Evolutionary conservation across 2,329 filamentous ascomycete species (phyloP).

Genomic region (Graphiopsis chlorocephala): DNA sequence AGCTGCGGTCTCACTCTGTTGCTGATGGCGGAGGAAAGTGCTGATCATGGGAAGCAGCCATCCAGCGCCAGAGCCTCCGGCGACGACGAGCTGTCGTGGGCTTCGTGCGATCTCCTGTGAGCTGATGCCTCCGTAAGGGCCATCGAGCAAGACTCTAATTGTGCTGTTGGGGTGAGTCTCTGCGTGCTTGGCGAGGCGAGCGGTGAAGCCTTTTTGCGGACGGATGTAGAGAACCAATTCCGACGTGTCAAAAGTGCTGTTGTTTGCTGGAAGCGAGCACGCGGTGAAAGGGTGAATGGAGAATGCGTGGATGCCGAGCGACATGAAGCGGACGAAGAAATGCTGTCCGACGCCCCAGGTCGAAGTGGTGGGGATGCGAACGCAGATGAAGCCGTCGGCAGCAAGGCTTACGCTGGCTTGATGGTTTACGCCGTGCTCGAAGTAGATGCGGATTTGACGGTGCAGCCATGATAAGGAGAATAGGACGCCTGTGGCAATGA

Average conservation of each 20-base stretch:
- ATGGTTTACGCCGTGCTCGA: conserved; percentile 50
- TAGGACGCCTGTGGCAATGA: conserved; percentile 55
- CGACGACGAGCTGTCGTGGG: conserved; percentile 49
- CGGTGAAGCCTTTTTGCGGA: conserved; percentile 51
- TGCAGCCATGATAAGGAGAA: conserved; percentile 51
- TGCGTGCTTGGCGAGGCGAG: conserved; percentile 43
- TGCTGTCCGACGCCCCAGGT: conserved; percentile 55
- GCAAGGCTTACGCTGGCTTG: conserved; percentile 42
- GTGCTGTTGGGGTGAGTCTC: conserved; percentile 35
- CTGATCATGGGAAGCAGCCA: conserved; percentile 52
- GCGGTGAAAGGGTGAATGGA: conserved; percentile 57
- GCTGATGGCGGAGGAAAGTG: conserved; percentile 27
- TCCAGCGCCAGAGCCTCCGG: conserved; percentile 57
- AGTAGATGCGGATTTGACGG: conserved; percentile 46
- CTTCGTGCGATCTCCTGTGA: conserved; percentile 38
- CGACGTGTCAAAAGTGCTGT: conserved; percentile 20
- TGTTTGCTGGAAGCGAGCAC: conserved; percentile 44
- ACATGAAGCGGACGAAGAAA: conserved; percentile 54
- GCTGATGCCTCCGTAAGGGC: conserved; percentile 57
- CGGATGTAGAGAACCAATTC: conserved; percentile 56
- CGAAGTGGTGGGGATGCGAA: conserved; percentile 45
- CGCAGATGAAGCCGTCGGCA: conserved; percentile 42
- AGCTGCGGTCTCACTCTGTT: background rate
- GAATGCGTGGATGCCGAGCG: conserved; percentile 43
- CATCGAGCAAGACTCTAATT: conserved; percentile 54